Conservation (phyloP, 768 basidiomycete species). For the Tylopilus sp. region DNA sequence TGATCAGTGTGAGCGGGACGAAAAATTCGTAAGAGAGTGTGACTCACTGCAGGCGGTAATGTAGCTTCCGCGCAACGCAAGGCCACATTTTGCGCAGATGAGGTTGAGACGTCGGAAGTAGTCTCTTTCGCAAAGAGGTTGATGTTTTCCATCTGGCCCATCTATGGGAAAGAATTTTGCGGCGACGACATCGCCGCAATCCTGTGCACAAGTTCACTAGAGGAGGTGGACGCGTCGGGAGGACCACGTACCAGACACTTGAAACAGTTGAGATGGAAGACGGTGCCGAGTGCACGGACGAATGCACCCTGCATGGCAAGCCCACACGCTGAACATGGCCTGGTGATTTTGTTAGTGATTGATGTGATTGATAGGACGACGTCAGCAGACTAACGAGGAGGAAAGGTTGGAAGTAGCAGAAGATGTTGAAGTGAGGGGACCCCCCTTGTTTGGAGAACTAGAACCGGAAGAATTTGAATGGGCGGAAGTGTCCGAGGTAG, state of each 20-base stretch:
- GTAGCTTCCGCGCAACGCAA: conserved; percentile 93
- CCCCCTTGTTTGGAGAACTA: conserved; percentile 35
- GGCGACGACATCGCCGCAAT: conserved; percentile 94
- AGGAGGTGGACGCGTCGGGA: not conserved
- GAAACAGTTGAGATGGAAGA: conserved; percentile 98
- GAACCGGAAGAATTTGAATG: conserved; percentile 53
- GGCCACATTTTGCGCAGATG: conserved; percentile 94
- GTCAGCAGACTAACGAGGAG: conserved; percentile 50
- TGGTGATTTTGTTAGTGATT: conserved; percentile 22
- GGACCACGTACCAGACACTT: conserved; percentile 79
- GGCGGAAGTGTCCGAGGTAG: conserved; percentile 50
- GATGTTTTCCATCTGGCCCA: conserved; percentile 81
- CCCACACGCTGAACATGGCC: conserved; percentile 74
- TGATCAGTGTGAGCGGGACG: conserved; percentile 33
- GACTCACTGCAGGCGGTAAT: conserved; percentile 97
- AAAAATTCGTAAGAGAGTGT: not conserved
- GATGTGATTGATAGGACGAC: conserved; percentile 8
- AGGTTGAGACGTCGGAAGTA: conserved; percentile 95
- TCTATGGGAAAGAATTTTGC: conserved; percentile 99
- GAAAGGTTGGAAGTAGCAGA: conserved; percentile 52
- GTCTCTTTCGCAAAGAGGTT: conserved; percentile 96
- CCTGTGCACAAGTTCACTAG: conserved; percentile 51
- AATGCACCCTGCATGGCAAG: conserved; percentile 92
- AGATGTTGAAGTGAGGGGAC: conserved; percentile 50
- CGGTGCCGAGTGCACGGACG: conserved; percentile 89